Percentiles rank a stretch among this genome's conserved stretches.
Conservation (phyloP, 2,329 filamentous ascomycete genomes). For the Elsinoe perseae region DNA sequence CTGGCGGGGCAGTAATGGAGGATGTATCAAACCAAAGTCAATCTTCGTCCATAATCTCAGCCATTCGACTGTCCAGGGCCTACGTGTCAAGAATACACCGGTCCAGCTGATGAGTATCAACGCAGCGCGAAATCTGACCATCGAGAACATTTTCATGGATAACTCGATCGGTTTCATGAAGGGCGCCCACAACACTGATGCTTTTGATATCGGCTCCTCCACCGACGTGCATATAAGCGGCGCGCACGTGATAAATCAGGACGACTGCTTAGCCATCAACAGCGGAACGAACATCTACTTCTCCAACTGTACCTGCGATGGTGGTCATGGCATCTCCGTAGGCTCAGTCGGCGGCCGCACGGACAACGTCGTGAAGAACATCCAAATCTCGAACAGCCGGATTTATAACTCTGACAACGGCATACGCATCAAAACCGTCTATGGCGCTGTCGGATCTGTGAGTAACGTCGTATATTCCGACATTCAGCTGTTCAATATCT, state of each 20-base stretch:
- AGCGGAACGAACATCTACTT: conserved; percentile 37
- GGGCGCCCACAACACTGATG: conserved; percentile 27
- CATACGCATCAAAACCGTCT: conserved; percentile 50
- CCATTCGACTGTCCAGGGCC: conserved; percentile 49
- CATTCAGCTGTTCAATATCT: conserved; percentile 45
- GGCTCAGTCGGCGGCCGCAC: conserved; percentile 47
- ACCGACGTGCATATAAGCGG: conserved; percentile 22
- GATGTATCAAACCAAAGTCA: conserved; percentile 23
- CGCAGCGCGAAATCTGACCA: conserved; percentile 45
- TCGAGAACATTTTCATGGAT: too few species aligned
- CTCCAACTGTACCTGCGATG: conserved; percentile 37
- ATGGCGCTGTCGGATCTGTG: conserved; percentile 43
- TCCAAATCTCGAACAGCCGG: conserved; percentile 39
- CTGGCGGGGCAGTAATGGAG: conserved; percentile 51
- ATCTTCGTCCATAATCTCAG: conserved; percentile 40
- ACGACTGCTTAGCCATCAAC: conserved; percentile 28
- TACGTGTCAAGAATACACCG: conserved; percentile 49
- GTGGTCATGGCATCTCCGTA: conserved; percentile 49
- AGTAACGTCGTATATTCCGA: conserved; percentile 45
- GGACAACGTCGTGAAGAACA: conserved; percentile 45
- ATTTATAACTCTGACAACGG: conserved; percentile 42
- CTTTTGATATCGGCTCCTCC: conserved; percentile 24
- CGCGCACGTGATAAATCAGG: conserved; percentile 26
- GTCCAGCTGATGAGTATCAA: conserved; percentile 46
- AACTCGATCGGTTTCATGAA: too few species aligned